Base-by-base conservation (phyloP, 1,284 basidiomycete genomes). In the Heimioporus retisporus region DNA sequence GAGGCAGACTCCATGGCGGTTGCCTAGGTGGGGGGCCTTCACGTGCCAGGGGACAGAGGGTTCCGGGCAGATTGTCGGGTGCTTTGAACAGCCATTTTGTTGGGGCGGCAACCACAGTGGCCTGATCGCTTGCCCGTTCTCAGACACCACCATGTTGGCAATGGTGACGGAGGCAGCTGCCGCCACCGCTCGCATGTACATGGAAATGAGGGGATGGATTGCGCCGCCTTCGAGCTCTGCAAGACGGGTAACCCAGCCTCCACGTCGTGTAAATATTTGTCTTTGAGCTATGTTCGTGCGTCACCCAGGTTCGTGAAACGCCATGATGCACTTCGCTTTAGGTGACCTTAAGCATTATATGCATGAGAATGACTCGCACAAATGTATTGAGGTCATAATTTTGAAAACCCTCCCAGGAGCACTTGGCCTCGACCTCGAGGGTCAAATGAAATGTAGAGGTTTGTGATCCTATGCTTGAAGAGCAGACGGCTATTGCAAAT, bases 401-500 rank as follows among this genome's bases (percentile, higher is more conserved):
- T n/a, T n/a, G n/a, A n/a, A n/a, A n/a, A n/a, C n/a, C n/a, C n/a
- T 28, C 3, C 28, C 28, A 5, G 28, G 28, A 28, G 28, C n/a
- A n/a, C n/a, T n/a, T n/a, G n/a, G n/a, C n/a, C n/a, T n/a, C n/a
- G n/a, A n/a, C 78, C 89, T 90, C 65, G 99, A 86, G 48, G 94
- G 93, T n/a, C 92, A 93, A 57, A 85, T 2, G 90, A 86, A 53
- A 96, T 91, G 79, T 95, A 98, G n/a, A 97, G 84, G 58, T 88
- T 91, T 2, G 95, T 95, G 66, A 99, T 96, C 69, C 93, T 87
- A 68, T 96, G 90, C 83, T 99, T 99, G 87, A 95, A 96, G 42
- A 97, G 86, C 61, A 98, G 88, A 50, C 96, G 90, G 23, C 93
- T 89, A 75, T 99, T 96, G 77, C 90, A 93, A 7, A 96, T 96